A percentile compares a stretch with the other conserved stretches of the same genome.
Conservation (phyloP, 2,329 filamentous ascomycete species). For the Arthrobotrys conoides region DNA sequence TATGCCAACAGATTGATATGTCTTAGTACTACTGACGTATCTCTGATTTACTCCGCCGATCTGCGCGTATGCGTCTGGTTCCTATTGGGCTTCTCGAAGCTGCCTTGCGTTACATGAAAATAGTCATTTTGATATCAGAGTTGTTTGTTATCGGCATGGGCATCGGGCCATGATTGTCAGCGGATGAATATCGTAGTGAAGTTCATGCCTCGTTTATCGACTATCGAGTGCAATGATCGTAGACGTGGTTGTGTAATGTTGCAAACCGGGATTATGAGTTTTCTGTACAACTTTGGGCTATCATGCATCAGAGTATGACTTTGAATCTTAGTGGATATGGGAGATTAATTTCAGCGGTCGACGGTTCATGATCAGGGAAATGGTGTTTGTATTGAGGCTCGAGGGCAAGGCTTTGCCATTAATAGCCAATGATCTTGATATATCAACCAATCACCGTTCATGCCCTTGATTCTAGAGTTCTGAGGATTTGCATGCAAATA, state of each 20-base stretch:
- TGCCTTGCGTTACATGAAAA: slow-evolving; percentile 5
- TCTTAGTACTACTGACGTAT: slow-evolving; percentile 28
- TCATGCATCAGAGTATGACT: background rate
- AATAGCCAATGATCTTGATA: background rate
- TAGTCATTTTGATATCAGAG: slow-evolving; percentile 31
- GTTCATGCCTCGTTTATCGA: slow-evolving; percentile 30
- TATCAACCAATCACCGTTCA: background rate
- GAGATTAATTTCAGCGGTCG: background rate
- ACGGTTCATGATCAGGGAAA: background rate
- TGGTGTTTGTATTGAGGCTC: slow-evolving; percentile 15
- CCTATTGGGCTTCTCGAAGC: background rate
- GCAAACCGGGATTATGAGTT: background rate
- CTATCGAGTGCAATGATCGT: background rate
- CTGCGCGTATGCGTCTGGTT: background rate
- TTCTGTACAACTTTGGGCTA: slow-evolving; percentile 18
- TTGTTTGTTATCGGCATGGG: slow-evolving; percentile 36
- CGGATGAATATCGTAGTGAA: background rate
- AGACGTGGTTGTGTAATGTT: slow-evolving; percentile 27
- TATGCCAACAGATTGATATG: slow-evolving; percentile 30
- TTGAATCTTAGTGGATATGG: background rate
- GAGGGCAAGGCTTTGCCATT: background rate
- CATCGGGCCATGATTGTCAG: background rate
- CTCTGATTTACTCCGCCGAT: background rate
- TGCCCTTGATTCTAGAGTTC: background rate
- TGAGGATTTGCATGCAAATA: background rate